A percentile compares a stretch with the other conserved stretches of the same genome.
These are phyloP conservation scores for Arthrobotrys musiformis DNA, from an alignment of 2,329 filamentous ascomycete species.

Conservation along the genomic window DNA sequence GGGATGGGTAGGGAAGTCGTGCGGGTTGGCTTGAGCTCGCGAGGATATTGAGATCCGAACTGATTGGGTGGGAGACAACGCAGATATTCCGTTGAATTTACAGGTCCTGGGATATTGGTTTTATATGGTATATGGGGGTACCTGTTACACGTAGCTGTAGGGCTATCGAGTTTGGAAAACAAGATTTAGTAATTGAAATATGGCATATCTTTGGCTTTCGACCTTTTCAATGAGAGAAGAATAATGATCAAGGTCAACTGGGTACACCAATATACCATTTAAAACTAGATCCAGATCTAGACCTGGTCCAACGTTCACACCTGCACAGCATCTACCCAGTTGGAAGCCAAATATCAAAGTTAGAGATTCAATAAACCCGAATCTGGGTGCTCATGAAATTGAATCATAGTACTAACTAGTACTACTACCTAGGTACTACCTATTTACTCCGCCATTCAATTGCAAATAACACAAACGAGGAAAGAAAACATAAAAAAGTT, in stretches of 20 bases:
- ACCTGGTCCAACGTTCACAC: no score
- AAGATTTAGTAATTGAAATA: no score
- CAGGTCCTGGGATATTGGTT: not conserved
- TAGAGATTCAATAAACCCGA: not conserved
- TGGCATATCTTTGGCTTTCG: no score
- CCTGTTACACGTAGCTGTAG: no score
- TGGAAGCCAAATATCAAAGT: not conserved
- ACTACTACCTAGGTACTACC: not conserved
- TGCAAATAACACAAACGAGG: not conserved
- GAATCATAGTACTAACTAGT: conserved; percentile 4
- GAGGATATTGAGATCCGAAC: not conserved
- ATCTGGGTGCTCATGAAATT: not conserved
- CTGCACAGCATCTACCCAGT: not conserved
- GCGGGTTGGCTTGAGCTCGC: not conserved
- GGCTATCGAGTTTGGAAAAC: no score
- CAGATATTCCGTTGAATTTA: not conserved
- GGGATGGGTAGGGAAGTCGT: not conserved
- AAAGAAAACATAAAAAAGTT: not conserved
- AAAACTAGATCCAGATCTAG: not conserved
- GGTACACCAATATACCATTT: no score
- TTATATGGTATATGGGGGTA: not conserved
- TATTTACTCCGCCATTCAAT: not conserved
- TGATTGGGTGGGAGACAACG: not conserved
- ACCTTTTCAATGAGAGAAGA: no score
- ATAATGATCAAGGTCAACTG: no score